Evolutionary conservation across 306 rosid genomes (phyloP).

Genomic region (Styphnolobium japonicum): DNA sequence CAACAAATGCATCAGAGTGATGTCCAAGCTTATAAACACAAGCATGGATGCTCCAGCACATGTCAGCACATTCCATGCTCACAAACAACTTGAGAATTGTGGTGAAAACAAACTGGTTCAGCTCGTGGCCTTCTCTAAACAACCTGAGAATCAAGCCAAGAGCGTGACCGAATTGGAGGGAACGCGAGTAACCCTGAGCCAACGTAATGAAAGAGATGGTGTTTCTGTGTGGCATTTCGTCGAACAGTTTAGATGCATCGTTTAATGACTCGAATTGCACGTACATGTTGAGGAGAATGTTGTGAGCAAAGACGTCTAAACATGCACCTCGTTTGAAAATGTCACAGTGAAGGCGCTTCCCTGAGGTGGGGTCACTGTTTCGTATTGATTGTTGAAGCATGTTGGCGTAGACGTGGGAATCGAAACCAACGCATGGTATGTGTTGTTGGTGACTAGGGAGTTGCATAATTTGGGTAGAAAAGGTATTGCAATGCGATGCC

Average conservation of each 20-base stretch:
- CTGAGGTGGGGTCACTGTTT: not conserved
- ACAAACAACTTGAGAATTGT: constrained; percentile 33
- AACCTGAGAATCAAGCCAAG: constrained; percentile 27
- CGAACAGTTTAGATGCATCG: constrained; percentile 32
- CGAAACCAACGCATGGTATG: not conserved
- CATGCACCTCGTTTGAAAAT: constrained; percentile 9
- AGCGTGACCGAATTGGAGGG: constrained; percentile 4
- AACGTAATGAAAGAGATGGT: constrained; percentile 27
- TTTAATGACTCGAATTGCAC: not conserved
- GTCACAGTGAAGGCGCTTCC: constrained; percentile 20
- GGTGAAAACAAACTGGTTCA: constrained; percentile 34
- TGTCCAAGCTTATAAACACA: constrained; percentile 33
- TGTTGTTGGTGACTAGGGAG: not conserved
- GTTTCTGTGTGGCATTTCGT: constrained; percentile 28
- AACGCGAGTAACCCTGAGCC: constrained; percentile 23
- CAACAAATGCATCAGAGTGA: constrained; percentile 25
- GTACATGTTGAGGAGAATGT: constrained; percentile 21
- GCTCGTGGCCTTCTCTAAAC: constrained; percentile 28
- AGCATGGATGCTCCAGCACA: constrained; percentile 20
- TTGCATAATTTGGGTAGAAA: no score
- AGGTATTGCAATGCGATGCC: no score
- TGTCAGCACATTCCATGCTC: constrained; percentile 25
- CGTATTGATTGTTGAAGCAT: constrained; percentile 24
- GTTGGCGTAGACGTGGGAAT: constrained; percentile 21
- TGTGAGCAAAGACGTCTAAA: constrained; percentile 25